Base-by-base conservation (phyloP, 1,139 yeast species). In the Pichia sp. region DNA sequence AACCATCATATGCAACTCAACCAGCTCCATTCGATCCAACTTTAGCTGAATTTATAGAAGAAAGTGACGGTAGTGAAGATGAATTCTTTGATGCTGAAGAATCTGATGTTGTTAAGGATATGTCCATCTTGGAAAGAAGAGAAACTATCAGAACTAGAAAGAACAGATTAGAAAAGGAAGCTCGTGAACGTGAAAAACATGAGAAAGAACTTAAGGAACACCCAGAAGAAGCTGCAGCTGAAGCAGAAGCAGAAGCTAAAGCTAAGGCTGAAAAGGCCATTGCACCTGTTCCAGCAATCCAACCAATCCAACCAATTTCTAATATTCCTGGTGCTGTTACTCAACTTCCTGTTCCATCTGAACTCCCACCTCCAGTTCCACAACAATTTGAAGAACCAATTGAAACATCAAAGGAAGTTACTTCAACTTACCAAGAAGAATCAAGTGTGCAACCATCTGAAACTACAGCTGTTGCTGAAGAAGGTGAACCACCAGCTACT, bases 71-170 rank as follows among this genome's bases (percentile, higher is more conserved):
- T 32, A 83, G 85, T 3, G 93, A 85, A 28, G 97, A 90, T 51
- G 96, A 88, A 61, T 91, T 91, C 65, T 91, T 86, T 60, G 98
- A 91, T 69, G 96, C 96, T 2, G 94, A 83, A 54, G 87, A 80
- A 40, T 93, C 81, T 54, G 87, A 79, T 42, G 75, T 73, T 52
- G 75, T 50, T 14, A 50, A 48, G 35, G 56, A 53, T 47, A 50
- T 53, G 53, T 43, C 51, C 11, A 49, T 46, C n/a, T 39, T 52
- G n/a, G 55, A 46, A 30, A 46, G 49, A 38, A 42, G 50, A 11
- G 54, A 51, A 41, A 48, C 56, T 5, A 17, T 46, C 21, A 50
- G 36, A 28, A 36, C 51, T 17, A 39, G 32, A 20, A 46, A 38
- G 31, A 30, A 40, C 24, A 45, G 7, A 28, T 28, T 28, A 12